Evolutionary conservation across 1,284 basidiomycete species (phyloP), one percentile per base, ranked within the genome.

Genomic region (Ganoderma sp.): DNA sequence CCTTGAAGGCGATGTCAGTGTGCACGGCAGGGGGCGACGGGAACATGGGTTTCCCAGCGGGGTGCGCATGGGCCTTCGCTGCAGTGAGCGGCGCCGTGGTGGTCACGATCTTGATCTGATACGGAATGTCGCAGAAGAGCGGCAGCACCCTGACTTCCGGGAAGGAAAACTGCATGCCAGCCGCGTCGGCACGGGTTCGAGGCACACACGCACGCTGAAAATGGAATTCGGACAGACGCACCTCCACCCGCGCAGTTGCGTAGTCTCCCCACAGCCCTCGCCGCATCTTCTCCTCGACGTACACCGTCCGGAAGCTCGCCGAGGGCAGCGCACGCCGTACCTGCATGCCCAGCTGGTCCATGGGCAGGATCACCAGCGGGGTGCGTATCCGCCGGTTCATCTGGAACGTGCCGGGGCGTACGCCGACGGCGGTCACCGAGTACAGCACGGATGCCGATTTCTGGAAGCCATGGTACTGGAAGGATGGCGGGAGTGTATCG

Each of bases 231-330:
- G 12, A 48, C 37, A 22, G 50, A 67, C 64, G 32, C 64, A 75
- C 63, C 65, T 73, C 59, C 15, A 68, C 67, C 61, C 63, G 64
- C 25, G 72, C 74, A 19, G 69, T 65, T 9, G 73, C 56, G 60
- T 74, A 72, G 4, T 73, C 71, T n/a, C 74, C 75, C 72, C 73
- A 76, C 5, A 75, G 59, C 7, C 73, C 70, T 25, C 67, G 65
- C 1, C 75, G 39, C 32, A 76, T 73, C 39, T 70, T 70, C 42
- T 70, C 66, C 42, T 68, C 58, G 17, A 48, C 57, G 10, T 48
- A 41, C 8, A 39, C 9, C 2, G 57, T 71, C 48, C 60, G 62
- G 69, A 69, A 74, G 3, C 45, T 50, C 7, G 50, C 34, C 1
- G 48, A 45, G 2, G 63, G 61, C 7, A 69, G 67, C 2, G 37